phyloP scores from a whole-genome alignment of 768 basidiomycete genomes.

The Pulveroboletus ravenelii region DNA sequence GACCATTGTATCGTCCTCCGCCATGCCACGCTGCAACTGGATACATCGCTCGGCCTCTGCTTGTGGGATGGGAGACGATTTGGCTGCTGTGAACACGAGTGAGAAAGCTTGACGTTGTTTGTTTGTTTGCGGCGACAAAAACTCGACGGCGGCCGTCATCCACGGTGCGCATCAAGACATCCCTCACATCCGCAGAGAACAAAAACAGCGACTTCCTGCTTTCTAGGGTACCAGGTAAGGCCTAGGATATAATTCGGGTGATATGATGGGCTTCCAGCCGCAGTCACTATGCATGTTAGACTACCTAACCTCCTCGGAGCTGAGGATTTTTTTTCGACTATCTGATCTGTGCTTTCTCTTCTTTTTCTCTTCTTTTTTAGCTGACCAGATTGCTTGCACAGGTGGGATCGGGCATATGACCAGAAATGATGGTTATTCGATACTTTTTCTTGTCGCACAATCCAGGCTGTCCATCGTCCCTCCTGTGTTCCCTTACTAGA shows the following conservation, averaged over 20 bases:
- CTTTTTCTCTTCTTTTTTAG: background rate
- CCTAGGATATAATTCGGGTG: background rate
- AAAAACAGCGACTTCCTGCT: background rate
- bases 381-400: conserved; percentile 2
- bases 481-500: background rate
- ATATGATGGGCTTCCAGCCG: conserved; percentile 17
- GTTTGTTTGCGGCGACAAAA: background rate
- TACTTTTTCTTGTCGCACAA: too few species aligned
- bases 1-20: background rate
- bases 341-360: background rate
- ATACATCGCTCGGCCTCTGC: too few species aligned
- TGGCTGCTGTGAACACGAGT: too few species aligned
- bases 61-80: too few species aligned
- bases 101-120: background rate
- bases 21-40: background rate
- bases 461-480: background rate
- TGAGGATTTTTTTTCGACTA: conserved; percentile 17
- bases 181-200: background rate
- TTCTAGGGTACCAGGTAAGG: background rate
- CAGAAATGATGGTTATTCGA: too few species aligned
- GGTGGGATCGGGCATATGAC: background rate
- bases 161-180: too few species aligned
- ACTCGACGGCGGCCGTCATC: background rate
- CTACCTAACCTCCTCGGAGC: conserved; percentile 26
- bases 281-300: conserved; percentile 31